These are phyloP conservation scores for Boletus rubroflammeus DNA, from an alignment of 768 basidiomycete genomes.

Conservation along the genomic window DNA sequence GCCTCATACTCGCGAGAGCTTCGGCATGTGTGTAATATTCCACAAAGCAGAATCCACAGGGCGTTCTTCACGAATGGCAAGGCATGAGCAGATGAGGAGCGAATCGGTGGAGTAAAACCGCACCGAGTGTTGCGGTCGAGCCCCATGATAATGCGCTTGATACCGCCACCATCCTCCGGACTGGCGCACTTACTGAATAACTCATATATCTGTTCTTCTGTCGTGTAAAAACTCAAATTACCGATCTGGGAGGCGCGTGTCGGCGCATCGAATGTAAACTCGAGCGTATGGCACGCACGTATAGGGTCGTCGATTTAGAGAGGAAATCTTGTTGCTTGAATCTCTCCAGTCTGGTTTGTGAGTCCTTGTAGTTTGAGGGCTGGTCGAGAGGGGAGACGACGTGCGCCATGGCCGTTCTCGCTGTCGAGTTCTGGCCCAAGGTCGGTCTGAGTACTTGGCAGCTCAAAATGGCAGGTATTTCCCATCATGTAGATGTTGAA, in stretches of 20 bases:
- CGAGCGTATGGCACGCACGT: slow-evolving; percentile 53
- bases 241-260: slow-evolving; percentile 55
- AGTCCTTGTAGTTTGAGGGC: slow-evolving; percentile 97
- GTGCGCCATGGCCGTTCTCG: slow-evolving; percentile 64
- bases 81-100: slow-evolving; percentile 6
- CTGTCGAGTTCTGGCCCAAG: neutral
- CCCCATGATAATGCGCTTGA: slow-evolving; percentile 94
- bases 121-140: slow-evolving; percentile 86
- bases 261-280: slow-evolving; percentile 17
- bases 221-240: slow-evolving; percentile 92
- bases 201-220: slow-evolving; percentile 95
- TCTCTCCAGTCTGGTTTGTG: slow-evolving; percentile 76
- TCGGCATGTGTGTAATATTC: slow-evolving; percentile 95
- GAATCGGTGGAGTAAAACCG: slow-evolving; percentile 14
- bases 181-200: slow-evolving; percentile 87
- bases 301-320: slow-evolving; percentile 81
- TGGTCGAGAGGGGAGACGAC: slow-evolving; percentile 83
- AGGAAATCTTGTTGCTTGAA: slow-evolving; percentile 78
- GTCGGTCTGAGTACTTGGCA: neutral
- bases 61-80: slow-evolving; percentile 53
- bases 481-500: slow-evolving; percentile 26
- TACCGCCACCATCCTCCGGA: slow-evolving; percentile 83
- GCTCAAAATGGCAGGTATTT: slow-evolving; percentile 28
- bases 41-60: slow-evolving; percentile 94
- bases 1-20: slow-evolving; percentile 88